Percentiles rank a stretch among this genome's conserved stretches.
Evolutionary conservation across 768 basidiomycete species (phyloP).

Genomic region (Tulasnella sp.): DNA sequence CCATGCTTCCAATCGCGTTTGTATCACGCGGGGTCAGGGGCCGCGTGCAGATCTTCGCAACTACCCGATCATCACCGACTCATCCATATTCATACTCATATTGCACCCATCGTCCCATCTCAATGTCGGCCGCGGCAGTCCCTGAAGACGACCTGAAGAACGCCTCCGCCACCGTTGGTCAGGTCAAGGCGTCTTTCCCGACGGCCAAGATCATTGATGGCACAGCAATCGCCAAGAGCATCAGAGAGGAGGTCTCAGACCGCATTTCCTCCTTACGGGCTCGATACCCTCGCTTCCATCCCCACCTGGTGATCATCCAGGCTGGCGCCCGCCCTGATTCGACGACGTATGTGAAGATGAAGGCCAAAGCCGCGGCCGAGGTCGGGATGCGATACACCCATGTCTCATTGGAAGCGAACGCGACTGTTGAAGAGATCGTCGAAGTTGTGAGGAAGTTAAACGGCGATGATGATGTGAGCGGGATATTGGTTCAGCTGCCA

Average conservation of each 20-base stretch:
- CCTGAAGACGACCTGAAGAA: background rate
- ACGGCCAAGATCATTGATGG: constrained; percentile 58
- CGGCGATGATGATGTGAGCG: constrained; percentile 67
- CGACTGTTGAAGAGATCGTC: constrained; percentile 66
- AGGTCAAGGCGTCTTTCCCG: background rate
- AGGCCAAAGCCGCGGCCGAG: constrained; percentile 88
- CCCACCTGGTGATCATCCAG: constrained; percentile 86
- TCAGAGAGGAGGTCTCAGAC: constrained; percentile 65
- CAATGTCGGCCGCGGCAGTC: constrained; percentile 11
- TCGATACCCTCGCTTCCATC: constrained; percentile 76
- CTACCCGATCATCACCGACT: too few species aligned
- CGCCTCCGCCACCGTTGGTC: background rate
- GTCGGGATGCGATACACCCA: constrained; percentile 84
- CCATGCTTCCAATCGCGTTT: too few species aligned
- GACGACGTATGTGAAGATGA: constrained; percentile 91
- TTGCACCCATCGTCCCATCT: background rate
- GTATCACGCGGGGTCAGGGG: too few species aligned
- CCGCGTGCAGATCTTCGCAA: too few species aligned
- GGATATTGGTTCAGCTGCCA: constrained; percentile 92
- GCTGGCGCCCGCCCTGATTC: constrained; percentile 90
- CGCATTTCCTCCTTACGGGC: constrained; percentile 55
- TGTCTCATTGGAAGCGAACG: constrained; percentile 53
- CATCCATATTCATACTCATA: background rate
- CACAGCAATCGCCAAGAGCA: constrained; percentile 75
- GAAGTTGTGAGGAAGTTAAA: constrained; percentile 73